Conservation (phyloP, 495 filamentous ascomycete species). For the Trichoderma erinaceum region DNA sequence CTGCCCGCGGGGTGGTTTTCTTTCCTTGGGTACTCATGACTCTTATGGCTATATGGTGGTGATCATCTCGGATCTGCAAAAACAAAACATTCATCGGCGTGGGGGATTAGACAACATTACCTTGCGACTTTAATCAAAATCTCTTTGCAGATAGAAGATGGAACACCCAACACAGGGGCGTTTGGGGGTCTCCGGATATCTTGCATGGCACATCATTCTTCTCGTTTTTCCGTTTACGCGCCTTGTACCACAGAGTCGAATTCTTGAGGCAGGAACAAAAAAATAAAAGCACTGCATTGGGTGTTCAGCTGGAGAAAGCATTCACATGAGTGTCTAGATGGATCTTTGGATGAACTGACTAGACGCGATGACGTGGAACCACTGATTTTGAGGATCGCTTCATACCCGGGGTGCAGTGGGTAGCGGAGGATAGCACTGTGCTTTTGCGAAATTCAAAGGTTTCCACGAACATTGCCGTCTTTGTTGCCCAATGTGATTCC, state of each 20-base stretch:
- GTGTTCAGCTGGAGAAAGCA: conserved; percentile 48
- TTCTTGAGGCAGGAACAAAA: conserved; percentile 35
- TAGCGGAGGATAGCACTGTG: conserved; percentile 39
- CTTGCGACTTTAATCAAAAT: conserved; percentile 36
- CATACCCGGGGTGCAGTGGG: conserved; percentile 42
- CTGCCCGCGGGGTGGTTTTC: conserved; percentile 35
- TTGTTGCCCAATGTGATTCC: background rate
- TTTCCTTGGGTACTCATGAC: conserved; percentile 43
- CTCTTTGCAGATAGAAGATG: conserved; percentile 70
- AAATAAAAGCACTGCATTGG: conserved; percentile 37
- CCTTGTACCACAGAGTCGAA: conserved; percentile 31
- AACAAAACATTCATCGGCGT: conserved; percentile 27
- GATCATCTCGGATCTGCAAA: conserved; percentile 47
- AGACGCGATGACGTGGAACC: conserved; percentile 50
- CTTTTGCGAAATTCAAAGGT: conserved; percentile 49
- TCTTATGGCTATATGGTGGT: conserved; percentile 33
- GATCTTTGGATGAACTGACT: conserved; percentile 24
- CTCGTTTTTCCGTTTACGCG: conserved; percentile 29
- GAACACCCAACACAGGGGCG: conserved; percentile 50
- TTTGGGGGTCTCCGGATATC: conserved; percentile 85
- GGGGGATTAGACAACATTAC: background rate
- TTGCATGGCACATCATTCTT: conserved; percentile 56
- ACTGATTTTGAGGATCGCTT: conserved; percentile 50
- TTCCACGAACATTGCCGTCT: conserved; percentile 33
- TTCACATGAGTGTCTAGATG: conserved; percentile 40